Percentiles rank a stretch among this genome's conserved stretches.
These are phyloP conservation scores for Aspergillus leporis DNA, from an alignment of 495 filamentous ascomycete species.

Conservation along the genomic window DNA sequence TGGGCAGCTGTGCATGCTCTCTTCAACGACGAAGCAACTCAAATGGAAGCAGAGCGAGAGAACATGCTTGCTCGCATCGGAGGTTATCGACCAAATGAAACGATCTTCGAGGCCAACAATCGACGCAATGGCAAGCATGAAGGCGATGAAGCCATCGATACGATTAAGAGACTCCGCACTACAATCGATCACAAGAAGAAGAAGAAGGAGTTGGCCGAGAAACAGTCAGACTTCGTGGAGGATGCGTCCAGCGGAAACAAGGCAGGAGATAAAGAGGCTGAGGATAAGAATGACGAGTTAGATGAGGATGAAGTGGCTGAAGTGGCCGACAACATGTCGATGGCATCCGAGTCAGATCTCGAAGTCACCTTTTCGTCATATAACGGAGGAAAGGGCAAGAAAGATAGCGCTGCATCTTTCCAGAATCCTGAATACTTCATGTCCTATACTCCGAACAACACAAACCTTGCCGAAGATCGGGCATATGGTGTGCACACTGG, in stretches of 20 bases:
- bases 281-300: slow-evolving; percentile 32
- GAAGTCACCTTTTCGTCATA: slow-evolving; percentile 78
- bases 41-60: slow-evolving; percentile 68
- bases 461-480: slow-evolving; percentile 79
- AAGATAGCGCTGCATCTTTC: slow-evolving; percentile 50
- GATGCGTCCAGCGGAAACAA: slow-evolving; percentile 29
- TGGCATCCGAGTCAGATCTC: slow-evolving; percentile 72
- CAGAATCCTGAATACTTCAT: slow-evolving; percentile 91
- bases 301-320: slow-evolving; percentile 38
- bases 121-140: slow-evolving; percentile 58
- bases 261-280: slow-evolving; percentile 35
- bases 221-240: slow-evolving; percentile 27
- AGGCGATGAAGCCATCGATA: slow-evolving; percentile 67
- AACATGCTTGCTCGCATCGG: slow-evolving; percentile 84
- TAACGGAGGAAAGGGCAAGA: slow-evolving; percentile 35
- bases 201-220: slow-evolving; percentile 33
- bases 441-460: slow-evolving; percentile 80
- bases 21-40: slow-evolving; percentile 66
- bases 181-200: slow-evolving; percentile 46
- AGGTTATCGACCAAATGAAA: slow-evolving; percentile 84
- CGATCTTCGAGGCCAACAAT: slow-evolving; percentile 89
- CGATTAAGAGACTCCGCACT: slow-evolving; percentile 71
- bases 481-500: slow-evolving; percentile 91
- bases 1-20: slow-evolving; percentile 73
- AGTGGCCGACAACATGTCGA: slow-evolving; percentile 58